Conservation (phyloP, 768 basidiomycete species). For the Termitomyces sp. region DNA sequence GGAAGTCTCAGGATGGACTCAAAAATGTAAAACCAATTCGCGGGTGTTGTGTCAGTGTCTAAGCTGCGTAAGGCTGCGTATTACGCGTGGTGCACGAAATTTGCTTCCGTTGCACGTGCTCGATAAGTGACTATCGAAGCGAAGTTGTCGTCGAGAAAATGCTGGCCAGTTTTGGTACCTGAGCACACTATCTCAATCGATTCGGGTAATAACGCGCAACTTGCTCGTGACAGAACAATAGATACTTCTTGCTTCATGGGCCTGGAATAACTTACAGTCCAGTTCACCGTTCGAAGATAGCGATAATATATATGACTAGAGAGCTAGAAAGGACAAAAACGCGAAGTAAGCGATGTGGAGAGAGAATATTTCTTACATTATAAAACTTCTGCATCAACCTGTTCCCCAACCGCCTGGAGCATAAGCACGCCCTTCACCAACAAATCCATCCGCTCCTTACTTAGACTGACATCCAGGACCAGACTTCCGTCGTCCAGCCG, state of each 20-base stretch:
- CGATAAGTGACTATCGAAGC: neutral
- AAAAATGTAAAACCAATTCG: conserved; percentile 3
- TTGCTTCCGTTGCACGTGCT: conserved; percentile 1
- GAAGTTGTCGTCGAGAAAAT: no score
- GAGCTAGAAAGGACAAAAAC: neutral
- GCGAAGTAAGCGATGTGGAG: neutral
- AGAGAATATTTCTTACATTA: neutral
- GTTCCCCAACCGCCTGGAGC: conserved; percentile 1
- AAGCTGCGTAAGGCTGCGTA: neutral
- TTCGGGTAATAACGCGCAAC: neutral
- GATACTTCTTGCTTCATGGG: neutral
- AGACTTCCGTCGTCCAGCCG: conserved; percentile 30
- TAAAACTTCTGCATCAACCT: neutral
- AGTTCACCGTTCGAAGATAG: no score
- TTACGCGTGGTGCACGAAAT: neutral
- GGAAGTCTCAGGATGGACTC: conserved; percentile 2
- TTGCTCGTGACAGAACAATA: neutral
- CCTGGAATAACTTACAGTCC: neutral
- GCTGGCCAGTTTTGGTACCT: no score
- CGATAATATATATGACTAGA: neutral
- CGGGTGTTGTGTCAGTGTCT: conserved; percentile 8
- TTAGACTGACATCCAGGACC: conserved; percentile 33
- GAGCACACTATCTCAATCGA: neutral
- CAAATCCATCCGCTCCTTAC: conserved; percentile 21
- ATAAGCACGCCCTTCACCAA: conserved; percentile 22